phyloP scores from a whole-genome alignment of 2,329 filamentous ascomycete genomes.

The Arachnomyces sp. region DNA sequence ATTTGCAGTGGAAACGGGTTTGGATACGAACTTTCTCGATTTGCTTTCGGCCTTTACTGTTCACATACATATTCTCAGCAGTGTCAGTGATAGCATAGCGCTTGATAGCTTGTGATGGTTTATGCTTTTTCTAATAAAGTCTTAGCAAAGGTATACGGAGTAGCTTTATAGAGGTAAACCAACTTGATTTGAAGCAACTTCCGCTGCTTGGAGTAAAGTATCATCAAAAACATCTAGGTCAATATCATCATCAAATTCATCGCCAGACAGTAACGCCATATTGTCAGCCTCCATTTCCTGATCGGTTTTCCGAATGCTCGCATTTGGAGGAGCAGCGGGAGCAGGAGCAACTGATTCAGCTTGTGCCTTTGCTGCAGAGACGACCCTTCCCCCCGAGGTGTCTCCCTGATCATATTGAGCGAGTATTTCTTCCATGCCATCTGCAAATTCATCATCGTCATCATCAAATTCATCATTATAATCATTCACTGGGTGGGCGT shows the following conservation, averaged over 20 bases:
- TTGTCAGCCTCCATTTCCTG: slow-evolving; percentile 1
- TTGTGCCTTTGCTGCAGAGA: slow-evolving; percentile 5
- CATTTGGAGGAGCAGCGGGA: not conserved
- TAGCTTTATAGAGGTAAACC: slow-evolving; percentile 32
- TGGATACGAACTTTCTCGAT: slow-evolving; percentile 62
- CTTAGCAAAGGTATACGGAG: slow-evolving; percentile 51
- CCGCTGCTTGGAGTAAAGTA: slow-evolving; percentile 51
- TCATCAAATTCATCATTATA: slow-evolving; percentile 58
- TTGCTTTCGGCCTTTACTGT: slow-evolving; percentile 52
- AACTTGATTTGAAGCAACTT: slow-evolving; percentile 66
- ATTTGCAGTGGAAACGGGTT: slow-evolving; percentile 16
- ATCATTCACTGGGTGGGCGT: slow-evolving; percentile 11
- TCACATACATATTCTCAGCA: slow-evolving; percentile 60
- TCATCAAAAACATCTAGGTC: slow-evolving; percentile 59
- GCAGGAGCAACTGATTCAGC: slow-evolving; percentile 14
- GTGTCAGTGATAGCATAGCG: slow-evolving; percentile 76
- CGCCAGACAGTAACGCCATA: slow-evolving; percentile 40
- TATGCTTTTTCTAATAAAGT: slow-evolving; percentile 56
- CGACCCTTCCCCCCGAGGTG: slow-evolving; percentile 9
- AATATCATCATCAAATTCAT: slow-evolving; percentile 65
- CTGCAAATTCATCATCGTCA: slow-evolving; percentile 56
- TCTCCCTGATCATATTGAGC: slow-evolving; percentile 44
- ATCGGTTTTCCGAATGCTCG: not conserved
- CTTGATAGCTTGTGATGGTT: slow-evolving; percentile 65
- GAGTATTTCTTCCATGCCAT: slow-evolving; percentile 52